phyloP scores from a whole-genome alignment of 2,329 filamentous ascomycete genomes.

The Cadophora malorum region DNA sequence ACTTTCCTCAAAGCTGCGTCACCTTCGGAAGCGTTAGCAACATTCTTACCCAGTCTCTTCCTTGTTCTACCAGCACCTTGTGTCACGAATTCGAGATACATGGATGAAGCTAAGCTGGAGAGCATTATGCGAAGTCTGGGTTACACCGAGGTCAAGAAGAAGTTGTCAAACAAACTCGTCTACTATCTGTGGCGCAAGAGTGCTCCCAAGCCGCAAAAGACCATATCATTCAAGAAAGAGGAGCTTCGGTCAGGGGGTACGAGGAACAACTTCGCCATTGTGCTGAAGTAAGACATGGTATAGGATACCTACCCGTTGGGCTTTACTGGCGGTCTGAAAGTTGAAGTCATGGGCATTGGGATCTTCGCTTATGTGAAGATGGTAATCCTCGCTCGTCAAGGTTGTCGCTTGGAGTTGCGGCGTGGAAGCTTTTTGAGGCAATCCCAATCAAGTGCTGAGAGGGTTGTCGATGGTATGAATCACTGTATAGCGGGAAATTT shows the following conservation, averaged over 20 bases:
- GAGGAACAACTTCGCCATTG: slow-evolving; percentile 91
- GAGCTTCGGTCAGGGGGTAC: slow-evolving; percentile 76
- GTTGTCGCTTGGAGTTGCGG: not conserved
- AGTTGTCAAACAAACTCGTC: slow-evolving; percentile 81
- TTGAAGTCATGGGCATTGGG: not conserved
- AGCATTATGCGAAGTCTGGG: slow-evolving; percentile 80
- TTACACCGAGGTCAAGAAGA: slow-evolving; percentile 69
- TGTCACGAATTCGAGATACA: slow-evolving; percentile 87
- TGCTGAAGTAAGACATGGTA: slow-evolving; percentile 54
- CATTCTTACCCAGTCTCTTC: slow-evolving; percentile 75
- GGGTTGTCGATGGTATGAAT: slow-evolving; percentile 9
- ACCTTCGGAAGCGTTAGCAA: slow-evolving; percentile 33
- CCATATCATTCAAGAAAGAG: slow-evolving; percentile 67
- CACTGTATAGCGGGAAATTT: not conserved
- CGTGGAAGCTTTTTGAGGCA: not conserved
- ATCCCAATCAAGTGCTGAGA: slow-evolving; percentile 42
- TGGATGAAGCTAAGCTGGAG: slow-evolving; percentile 72
- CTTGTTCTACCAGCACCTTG: slow-evolving; percentile 90
- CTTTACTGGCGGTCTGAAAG: not conserved
- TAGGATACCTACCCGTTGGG: no score
- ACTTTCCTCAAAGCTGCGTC: slow-evolving; percentile 64
- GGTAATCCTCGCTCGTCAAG: not conserved
- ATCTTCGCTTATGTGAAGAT: not conserved
- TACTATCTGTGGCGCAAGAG: slow-evolving; percentile 82
- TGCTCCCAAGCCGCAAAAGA: slow-evolving; percentile 33